Evolutionary conservation across 1,139 yeast species (phyloP).

Genomic region (Yamadazyma dendronema): DNA sequence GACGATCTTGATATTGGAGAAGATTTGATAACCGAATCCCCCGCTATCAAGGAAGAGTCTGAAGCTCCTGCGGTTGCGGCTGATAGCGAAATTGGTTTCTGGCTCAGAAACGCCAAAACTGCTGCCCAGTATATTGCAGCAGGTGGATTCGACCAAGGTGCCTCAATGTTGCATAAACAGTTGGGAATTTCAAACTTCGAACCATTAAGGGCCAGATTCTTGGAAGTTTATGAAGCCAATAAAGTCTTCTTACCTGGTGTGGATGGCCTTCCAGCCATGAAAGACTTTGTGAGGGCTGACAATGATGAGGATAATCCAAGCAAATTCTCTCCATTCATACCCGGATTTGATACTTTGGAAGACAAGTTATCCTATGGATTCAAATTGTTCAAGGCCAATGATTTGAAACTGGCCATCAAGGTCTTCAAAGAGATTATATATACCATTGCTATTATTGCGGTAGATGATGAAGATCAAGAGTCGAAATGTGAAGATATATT

Average conservation of each 20-base stretch:
- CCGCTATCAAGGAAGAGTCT: conserved; percentile 4
- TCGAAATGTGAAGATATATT: conserved; percentile 71
- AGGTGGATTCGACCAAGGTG: conserved; percentile 95
- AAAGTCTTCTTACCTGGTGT: conserved; percentile 75
- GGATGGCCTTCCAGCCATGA: conserved; percentile 67
- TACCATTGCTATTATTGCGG: conserved; percentile 70
- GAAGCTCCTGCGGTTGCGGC: conserved; percentile 26
- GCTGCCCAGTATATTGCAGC: conserved; percentile 95
- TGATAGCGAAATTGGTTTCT: conserved; percentile 65
- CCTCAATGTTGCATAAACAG: conserved; percentile 86
- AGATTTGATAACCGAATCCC: conserved; percentile 21
- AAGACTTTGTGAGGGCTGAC: conserved; percentile 65
- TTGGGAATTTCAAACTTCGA: conserved; percentile 82
- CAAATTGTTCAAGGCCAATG: conserved; percentile 78
- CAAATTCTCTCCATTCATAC: conserved; percentile 62
- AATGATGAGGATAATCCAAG: conserved; percentile 57
- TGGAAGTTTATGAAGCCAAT: conserved; percentile 78
- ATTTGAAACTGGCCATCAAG: conserved; percentile 75
- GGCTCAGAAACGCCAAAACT: conserved; percentile 88
- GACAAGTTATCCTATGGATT: conserved; percentile 71
- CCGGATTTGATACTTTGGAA: conserved; percentile 73
- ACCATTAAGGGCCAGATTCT: conserved; percentile 79
- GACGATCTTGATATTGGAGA: conserved; percentile 27
- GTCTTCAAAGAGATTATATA: conserved; percentile 79
- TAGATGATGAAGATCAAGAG: conserved; percentile 71